Conservation (phyloP, 202 grass and related monocot species). For the Musa balbisiana region DNA sequence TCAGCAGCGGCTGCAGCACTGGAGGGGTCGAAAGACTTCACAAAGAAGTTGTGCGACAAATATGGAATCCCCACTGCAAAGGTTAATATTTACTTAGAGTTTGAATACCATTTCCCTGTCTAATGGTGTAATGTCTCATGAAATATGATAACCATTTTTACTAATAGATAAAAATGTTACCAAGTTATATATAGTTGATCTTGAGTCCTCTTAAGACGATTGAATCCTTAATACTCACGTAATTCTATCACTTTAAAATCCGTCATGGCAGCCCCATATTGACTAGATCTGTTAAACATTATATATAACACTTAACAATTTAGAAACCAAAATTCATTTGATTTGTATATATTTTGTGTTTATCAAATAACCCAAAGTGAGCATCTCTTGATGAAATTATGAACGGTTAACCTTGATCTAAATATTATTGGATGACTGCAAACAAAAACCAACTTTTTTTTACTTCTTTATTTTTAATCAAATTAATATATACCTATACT, state of each 20-base stretch:
- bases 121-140: too few relatives aligned
- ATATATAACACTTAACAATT: not conserved
- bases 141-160: not conserved
- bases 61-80: constrained; percentile 78
- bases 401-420: too few relatives aligned
- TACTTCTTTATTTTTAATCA: too few relatives aligned
- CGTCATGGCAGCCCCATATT: not conserved
- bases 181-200: too few relatives aligned
- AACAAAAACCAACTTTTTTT: too few relatives aligned
- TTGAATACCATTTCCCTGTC: too few relatives aligned
- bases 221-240: not conserved
- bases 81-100: constrained; percentile 13
- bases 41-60: constrained; percentile 80
- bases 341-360: not conserved
- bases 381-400: too few relatives aligned
- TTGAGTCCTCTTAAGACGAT: not conserved
- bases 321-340: not conserved
- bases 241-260: not conserved
- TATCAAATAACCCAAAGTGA: too few relatives aligned
- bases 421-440: too few relatives aligned
- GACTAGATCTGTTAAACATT: not conserved
- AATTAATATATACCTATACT: too few relatives aligned
- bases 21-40: constrained; percentile 88
- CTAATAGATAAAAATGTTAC: not conserved
- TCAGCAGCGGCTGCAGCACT: constrained; percentile 70